Evolutionary conservation across 2,329 filamentous ascomycete species (phyloP), one percentile per base, ranked within the genome.

Genomic region (Lecanoromycetidae sp.): DNA sequence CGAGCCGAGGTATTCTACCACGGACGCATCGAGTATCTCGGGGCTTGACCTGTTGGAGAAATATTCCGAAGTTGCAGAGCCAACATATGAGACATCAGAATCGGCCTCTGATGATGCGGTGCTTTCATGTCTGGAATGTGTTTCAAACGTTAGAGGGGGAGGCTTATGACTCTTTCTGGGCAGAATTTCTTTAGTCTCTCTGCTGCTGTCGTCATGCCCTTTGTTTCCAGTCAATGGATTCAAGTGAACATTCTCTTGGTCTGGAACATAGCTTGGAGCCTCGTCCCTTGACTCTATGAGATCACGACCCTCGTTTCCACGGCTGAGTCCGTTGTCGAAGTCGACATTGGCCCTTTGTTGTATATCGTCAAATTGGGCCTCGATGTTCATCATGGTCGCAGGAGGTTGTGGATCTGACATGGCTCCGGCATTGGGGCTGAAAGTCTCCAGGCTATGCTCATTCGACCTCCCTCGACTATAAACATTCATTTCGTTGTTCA

Each of bases 401-500:
- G 13, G 9, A 10, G 12, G 19, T 13, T 13, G 19, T n/a, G 20
- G 13, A 19, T 40, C 34, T 9, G 6, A 17, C 12, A 22, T 4
- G 4, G 9, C 5, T 13, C 30, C 36, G 6, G 17, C 5, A 2
- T 29, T 5, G 13, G n/a, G n/a, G 12, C 8, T 9, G 9, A 8
- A 23, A 23, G 17, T 6, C 5, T 2, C 12, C 7, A 5, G 27
- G 33, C 30, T 25, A n/a, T 40, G 44, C 4, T 9, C 27, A 25
- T 19, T n/a, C 5, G 33, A 12, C n/a, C 17, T 32, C n/a, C 40
- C 35, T 7, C 13, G 13, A 6, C 20, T 46, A 23, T 19, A 19
- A 30, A 2, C 9, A 20, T 32, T 23, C 33, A 50, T 22, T 27
- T 52, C 78, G 19, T 77, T 74, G 55, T 85, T 78, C 41, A 81